phyloP scores from a whole-genome alignment of 106 monocot species.

The Posidonia australis region DNA sequence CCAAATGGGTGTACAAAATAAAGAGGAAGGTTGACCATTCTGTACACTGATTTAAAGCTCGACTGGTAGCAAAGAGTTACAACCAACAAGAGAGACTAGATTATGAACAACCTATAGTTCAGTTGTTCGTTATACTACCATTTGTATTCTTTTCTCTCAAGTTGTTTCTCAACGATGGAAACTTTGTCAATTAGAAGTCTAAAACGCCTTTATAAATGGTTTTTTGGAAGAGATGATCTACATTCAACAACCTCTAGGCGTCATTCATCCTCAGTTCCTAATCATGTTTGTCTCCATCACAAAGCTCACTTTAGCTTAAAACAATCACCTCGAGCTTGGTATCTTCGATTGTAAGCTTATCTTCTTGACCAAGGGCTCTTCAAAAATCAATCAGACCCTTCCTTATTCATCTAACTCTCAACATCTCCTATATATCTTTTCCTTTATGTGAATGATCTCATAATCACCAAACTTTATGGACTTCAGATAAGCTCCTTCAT shows the following conservation, averaged over 20 bases:
- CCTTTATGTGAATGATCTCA: neutral
- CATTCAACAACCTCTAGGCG: neutral
- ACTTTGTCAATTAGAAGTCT: neutral
- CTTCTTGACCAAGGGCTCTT: neutral
- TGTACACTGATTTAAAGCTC: too few relatives aligned
- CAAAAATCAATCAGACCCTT: neutral
- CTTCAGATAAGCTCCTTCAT: neutral
- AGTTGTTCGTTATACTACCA: neutral
- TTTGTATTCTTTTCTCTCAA: neutral
- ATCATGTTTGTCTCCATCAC: neutral
- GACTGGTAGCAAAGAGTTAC: neutral
- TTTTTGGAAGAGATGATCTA: neutral
- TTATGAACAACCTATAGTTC: neutral
- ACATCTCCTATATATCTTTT: neutral
- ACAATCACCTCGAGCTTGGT: neutral
- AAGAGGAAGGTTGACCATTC: neutral
- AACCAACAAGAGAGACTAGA: neutral
- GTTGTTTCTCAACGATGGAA: neutral
- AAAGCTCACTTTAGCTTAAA: neutral
- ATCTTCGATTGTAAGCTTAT: neutral
- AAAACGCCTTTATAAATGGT: neutral
- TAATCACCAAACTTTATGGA: neutral
- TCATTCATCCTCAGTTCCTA: neutral
- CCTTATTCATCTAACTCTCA: neutral
- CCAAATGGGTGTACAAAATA: neutral